Evolutionary conservation across 306 rosid genomes (phyloP).

Genomic region (Cucurbita argyrosperma): DNA sequence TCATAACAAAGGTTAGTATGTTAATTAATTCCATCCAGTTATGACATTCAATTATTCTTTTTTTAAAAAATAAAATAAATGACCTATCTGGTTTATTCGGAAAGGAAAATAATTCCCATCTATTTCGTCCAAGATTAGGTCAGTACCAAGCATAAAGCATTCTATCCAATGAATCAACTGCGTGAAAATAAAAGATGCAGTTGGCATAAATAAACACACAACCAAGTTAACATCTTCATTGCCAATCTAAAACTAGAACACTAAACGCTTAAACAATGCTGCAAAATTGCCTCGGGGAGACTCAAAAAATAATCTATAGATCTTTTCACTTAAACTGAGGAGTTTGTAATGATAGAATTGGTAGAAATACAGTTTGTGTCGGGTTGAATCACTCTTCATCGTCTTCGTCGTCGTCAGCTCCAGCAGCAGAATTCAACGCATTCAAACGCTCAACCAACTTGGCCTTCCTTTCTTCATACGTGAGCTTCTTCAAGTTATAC

Average conservation of each 20-base stretch:
- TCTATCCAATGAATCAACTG: background rate
- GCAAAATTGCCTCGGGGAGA: background rate
- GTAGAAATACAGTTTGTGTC: background rate
- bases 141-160: background rate
- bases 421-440: constrained; percentile 35
- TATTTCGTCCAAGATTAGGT: background rate
- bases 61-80: no score
- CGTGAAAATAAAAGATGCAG: background rate
- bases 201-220: background rate
- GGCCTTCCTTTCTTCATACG: constrained; percentile 63
- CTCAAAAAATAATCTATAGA: background rate
- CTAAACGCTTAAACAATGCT: background rate
- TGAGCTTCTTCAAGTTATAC: constrained; percentile 56
- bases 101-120: no score
- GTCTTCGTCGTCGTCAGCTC: constrained; percentile 17
- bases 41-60: no score
- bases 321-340: background rate
- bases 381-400: constrained; percentile 12
- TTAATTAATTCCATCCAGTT: no score
- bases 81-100: no score
- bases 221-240: background rate
- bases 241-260: background rate
- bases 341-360: background rate
- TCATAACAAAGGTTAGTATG: no score
- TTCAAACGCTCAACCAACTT: constrained; percentile 47